Conservation (phyloP, 2,329 filamentous ascomycete species). For the Pseudophaeomoniella oleicola region DNA sequence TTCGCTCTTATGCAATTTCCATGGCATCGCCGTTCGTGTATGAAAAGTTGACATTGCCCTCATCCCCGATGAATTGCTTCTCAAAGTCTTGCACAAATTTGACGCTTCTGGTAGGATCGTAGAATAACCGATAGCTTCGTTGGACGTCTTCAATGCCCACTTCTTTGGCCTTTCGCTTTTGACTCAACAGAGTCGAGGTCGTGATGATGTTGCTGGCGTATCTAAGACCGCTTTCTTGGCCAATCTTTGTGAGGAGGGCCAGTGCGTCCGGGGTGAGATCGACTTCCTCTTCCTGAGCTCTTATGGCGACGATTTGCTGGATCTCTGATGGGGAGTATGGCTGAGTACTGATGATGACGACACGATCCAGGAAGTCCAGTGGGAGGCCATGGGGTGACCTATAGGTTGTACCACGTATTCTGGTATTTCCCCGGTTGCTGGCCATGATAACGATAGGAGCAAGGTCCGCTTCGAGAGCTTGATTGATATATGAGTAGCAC, state of each 20-base stretch:
- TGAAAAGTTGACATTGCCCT: conserved; percentile 62
- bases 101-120: conserved; percentile 74
- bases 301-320: conserved; percentile 79
- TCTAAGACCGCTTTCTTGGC: conserved; percentile 75
- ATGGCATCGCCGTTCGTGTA: conserved; percentile 47
- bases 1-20: conserved; percentile 46
- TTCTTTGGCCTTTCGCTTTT: conserved; percentile 73
- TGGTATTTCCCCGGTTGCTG: conserved; percentile 82
- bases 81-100: conserved; percentile 84
- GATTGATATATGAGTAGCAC: conserved; percentile 97
- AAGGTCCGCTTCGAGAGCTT: conserved; percentile 84
- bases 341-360: conserved; percentile 91
- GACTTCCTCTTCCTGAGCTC: conserved; percentile 90
- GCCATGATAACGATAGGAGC: conserved; percentile 99
- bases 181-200: conserved; percentile 73
- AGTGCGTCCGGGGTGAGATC: conserved; percentile 82
- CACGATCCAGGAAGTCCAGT: conserved; percentile 87
- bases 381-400: conserved; percentile 85
- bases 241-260: conserved; percentile 88
- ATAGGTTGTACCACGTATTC: conserved; percentile 88
- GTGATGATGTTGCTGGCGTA: conserved; percentile 98
- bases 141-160: conserved; percentile 81
- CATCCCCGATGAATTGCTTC: conserved; percentile 80
- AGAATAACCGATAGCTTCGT: conserved; percentile 86
- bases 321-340: conserved; percentile 73